These are phyloP conservation scores for Dryas integrifolia DNA, from an alignment of 331 rosid genomes.

Conservation along the genomic window DNA sequence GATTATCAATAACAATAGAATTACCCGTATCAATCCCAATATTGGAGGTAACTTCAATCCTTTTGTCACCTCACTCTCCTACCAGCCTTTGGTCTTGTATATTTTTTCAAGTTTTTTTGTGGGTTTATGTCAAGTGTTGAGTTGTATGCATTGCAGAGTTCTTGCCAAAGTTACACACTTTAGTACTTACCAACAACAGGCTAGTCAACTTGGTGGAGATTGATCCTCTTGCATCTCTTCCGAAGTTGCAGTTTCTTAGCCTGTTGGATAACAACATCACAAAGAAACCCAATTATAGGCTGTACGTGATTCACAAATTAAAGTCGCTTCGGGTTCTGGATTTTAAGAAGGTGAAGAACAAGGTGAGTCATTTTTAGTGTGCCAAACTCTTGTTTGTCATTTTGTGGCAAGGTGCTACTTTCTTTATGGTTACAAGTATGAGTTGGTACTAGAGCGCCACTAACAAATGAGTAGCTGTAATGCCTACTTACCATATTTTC, in stretches of 20 bases:
- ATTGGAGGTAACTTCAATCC: constrained; percentile 62
- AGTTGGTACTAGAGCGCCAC: background rate
- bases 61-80: background rate
- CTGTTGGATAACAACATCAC: constrained; percentile 83
- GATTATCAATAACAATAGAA: constrained; percentile 77
- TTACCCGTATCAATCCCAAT: constrained; percentile 82
- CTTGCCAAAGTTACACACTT: constrained; percentile 76
- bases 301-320: constrained; percentile 72
- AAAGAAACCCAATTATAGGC: constrained; percentile 78
- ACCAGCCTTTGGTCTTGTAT: background rate
- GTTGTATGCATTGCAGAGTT: constrained; percentile 54
- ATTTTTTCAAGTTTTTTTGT: background rate
- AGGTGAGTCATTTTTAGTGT: constrained; percentile 39
- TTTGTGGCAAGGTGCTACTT: background rate
- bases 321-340: constrained; percentile 78
- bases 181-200: constrained; percentile 90
- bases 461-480: background rate
- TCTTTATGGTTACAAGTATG: background rate
- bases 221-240: constrained; percentile 74
- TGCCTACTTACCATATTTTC: background rate
- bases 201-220: constrained; percentile 89
- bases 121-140: constrained; percentile 6
- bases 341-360: constrained; percentile 76
- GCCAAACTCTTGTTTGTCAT: background rate
- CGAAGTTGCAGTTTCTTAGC: constrained; percentile 73